Percentiles rank a stretch among this genome's conserved stretches.
phyloP scores from a whole-genome alignment of 139 green algal genomes.

The Tetradesmus obliquus region DNA sequence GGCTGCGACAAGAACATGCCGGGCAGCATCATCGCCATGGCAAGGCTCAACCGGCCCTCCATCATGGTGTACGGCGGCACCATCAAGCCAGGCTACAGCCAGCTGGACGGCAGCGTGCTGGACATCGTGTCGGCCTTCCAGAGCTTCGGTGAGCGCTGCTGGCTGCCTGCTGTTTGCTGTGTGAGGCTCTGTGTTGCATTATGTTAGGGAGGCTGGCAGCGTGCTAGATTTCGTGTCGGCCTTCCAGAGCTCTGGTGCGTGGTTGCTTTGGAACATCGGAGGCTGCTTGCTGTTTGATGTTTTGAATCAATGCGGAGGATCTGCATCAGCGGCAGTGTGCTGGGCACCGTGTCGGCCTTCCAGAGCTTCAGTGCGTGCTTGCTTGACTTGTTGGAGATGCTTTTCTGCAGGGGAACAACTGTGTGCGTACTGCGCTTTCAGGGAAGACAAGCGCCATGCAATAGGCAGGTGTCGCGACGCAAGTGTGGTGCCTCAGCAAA shows the following conservation, averaged over 20 bases:
- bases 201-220: conserved; percentile 25
- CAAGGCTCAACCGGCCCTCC: conserved; percentile 91
- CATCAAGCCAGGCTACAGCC: conserved; percentile 88
- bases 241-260: conserved; percentile 95
- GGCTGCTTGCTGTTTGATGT: no score
- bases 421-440: no score
- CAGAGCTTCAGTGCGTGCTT: conserved; percentile 87
- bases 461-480: no score
- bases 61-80: conserved; percentile 99
- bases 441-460: no score
- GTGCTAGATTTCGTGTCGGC: conserved; percentile 96
- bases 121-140: conserved; percentile 99
- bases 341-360: conserved; percentile 98
- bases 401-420: no score
- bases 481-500: no score
- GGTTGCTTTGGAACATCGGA: neutral
- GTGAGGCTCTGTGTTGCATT: neutral
- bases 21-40: conserved; percentile 97
- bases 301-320: no score
- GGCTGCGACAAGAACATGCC: conserved; percentile 99
- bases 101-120: conserved; percentile 68
- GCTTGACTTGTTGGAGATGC: no score
- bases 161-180: neutral
- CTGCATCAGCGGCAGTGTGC: conserved; percentile 47
- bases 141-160: conserved; percentile 81